These are phyloP conservation scores for Apiotrichum laibachii DNA, from an alignment of 1,284 basidiomycete genomes.

Conservation along the genomic window DNA sequence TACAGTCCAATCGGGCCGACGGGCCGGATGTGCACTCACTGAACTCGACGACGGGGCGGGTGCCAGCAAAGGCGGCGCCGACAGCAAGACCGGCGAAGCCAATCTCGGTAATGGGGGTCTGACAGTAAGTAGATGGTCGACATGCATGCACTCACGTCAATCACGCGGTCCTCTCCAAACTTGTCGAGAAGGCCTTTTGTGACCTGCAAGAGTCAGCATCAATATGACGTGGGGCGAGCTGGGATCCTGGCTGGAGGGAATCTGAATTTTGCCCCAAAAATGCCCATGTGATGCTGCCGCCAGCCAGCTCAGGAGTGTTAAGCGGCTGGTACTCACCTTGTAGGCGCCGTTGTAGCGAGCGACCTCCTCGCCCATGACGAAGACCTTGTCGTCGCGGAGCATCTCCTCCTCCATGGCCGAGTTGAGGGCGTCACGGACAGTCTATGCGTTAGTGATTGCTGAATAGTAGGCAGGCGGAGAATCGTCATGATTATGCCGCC, in stretches of 20 bases:
- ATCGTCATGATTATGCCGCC: slow-evolving; percentile 9
- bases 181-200: slow-evolving; percentile 98
- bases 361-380: slow-evolving; percentile 96
- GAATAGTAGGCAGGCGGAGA: not conserved
- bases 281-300: not conserved
- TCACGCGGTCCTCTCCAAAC: slow-evolving; percentile 97
- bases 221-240: not conserved
- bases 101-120: slow-evolving; percentile 95
- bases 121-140: not conserved
- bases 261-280: not conserved
- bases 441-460: slow-evolving; percentile 59
- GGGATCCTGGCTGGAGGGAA: not conserved
- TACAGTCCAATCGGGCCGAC: not conserved
- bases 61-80: slow-evolving; percentile 88
- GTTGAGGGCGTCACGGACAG: slow-evolving; percentile 96
- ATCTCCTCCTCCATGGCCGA: slow-evolving; percentile 99
- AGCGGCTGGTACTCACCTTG: slow-evolving; percentile 63
- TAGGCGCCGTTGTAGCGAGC: slow-evolving; percentile 99
- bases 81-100: slow-evolving; percentile 97
- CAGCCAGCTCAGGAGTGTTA: not conserved
- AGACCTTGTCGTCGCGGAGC: slow-evolving; percentile 91
- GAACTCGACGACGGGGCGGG: slow-evolving; percentile 98
- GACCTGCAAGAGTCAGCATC: slow-evolving; percentile 58
- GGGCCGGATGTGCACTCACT: slow-evolving; percentile 51
- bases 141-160: slow-evolving; percentile 61